These are phyloP conservation scores for Pyricularia pennisetigena DNA, from an alignment of 2,329 filamentous ascomycete genomes.

Conservation along the genomic window DNA sequence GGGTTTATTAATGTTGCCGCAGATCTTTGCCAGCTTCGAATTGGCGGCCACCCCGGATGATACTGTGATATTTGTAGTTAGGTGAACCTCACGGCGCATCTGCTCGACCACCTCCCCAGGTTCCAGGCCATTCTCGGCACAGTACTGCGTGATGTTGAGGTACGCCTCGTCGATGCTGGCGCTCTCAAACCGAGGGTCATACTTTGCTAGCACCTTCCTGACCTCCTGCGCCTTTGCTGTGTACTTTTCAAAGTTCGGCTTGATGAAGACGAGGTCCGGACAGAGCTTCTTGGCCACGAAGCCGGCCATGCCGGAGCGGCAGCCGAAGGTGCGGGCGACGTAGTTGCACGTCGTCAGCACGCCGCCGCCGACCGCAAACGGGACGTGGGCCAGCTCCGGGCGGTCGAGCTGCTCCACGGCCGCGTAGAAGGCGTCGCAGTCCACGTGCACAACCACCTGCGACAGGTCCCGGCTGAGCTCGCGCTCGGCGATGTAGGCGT, in stretches of 20 bases:
- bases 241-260: constrained; percentile 86
- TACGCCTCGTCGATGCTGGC: constrained; percentile 96
- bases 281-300: constrained; percentile 95
- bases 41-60: constrained; percentile 94
- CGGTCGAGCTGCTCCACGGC: constrained; percentile 80
- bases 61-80: constrained; percentile 73
- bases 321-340: constrained; percentile 78
- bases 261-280: constrained; percentile 71
- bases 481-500: constrained; percentile 70
- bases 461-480: constrained; percentile 72
- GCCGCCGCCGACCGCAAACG: constrained; percentile 77
- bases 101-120: constrained; percentile 68
- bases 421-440: constrained; percentile 97
- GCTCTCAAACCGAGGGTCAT: constrained; percentile 85
- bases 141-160: constrained; percentile 87
- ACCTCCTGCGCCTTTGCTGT: constrained; percentile 83
- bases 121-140: constrained; percentile 52
- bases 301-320: constrained; percentile 87
- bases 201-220: constrained; percentile 70
- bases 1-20: constrained; percentile 91
- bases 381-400: constrained; percentile 75
- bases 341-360: constrained; percentile 72
- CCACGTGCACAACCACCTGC: constrained; percentile 81
- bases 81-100: constrained; percentile 66
- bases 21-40: constrained; percentile 88